Evolutionary conservation across 108 stramenopile species (phyloP), one percentile per base, ranked within the genome.

Genomic region (Skeletonema tropicum): DNA sequence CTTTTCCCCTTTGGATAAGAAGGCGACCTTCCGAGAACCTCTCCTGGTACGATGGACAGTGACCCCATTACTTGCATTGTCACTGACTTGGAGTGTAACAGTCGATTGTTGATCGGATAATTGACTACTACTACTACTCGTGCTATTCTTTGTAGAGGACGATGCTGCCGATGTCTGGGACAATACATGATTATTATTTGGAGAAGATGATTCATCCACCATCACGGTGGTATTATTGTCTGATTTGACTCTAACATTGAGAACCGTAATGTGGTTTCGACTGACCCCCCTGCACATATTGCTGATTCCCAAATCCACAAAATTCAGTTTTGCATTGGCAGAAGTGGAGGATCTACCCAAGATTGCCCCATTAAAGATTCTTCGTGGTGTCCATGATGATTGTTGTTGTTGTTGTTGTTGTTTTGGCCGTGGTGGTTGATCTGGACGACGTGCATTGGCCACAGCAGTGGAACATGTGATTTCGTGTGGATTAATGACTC

Each of bases 261-360:
- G 52, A 23, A 55, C 10, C 23, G 52, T 55, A 55, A 55, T 55
- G 9, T 55, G 52, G 10, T 55, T 55, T 9, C 52, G 52, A n/a
- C 52, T 55, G 10, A 55, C 17, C 9, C 52, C 52, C 52, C 9
- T 23, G 23, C 52, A 55, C 5, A 48, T 71, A 5, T 87, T 85
- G 59, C 75, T 79, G 35, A 65, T 87, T 33, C 90, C 88, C 66
- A 55, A 23, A 55, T 55, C 52, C 0, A 55, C 52, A 23, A 55
- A 55, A 7, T 90, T 87, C 58, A 84, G 85, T 85, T 73, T 87
- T 19, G 85, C 79, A 21, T 29, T 83, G 69, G 86, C 88, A 9
- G 81, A 78, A 52, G 64, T 70, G 5, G 78, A 78, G 1, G 72
- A 85, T 35, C 60, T 26, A 19, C 46, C 64, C 63, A 70, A 75